Percentiles rank a stretch among this genome's conserved stretches.
Evolutionary conservation across 164 flowering plant genomes (phyloP).

Genomic region (Saururus chinensis): DNA sequence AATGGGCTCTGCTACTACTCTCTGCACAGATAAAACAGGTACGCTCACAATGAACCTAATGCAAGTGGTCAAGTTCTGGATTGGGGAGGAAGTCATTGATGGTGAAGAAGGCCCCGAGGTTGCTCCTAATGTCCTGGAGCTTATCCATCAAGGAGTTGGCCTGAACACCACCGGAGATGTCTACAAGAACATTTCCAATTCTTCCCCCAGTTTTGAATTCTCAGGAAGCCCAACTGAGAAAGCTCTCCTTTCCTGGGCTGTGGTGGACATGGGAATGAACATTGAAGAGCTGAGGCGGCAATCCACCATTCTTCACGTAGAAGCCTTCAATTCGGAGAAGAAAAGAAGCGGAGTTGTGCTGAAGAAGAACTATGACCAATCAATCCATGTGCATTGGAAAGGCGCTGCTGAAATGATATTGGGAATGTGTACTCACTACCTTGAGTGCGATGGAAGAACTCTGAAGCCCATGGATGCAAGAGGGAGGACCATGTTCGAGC

Average conservation of each 20-base stretch:
- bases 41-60: conserved; percentile 62
- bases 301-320: conserved; percentile 27
- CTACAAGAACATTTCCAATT: conserved; percentile 12
- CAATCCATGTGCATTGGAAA: conserved; percentile 45
- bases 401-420: conserved; percentile 64
- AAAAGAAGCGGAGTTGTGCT: conserved; percentile 40
- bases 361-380: conserved; percentile 16
- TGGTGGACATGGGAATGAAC: conserved; percentile 24
- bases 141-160: conserved; percentile 37
- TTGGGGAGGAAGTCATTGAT: conserved; percentile 30
- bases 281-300: conserved; percentile 21
- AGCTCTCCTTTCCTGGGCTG: conserved; percentile 57
- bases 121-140: conserved; percentile 18
- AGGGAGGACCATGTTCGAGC: conserved; percentile 5
- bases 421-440: conserved; percentile 43
- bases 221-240: conserved; percentile 55
- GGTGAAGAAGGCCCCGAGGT: conserved; percentile 6
- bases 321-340: conserved; percentile 54
- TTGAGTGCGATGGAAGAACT: conserved; percentile 5
- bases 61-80: conserved; percentile 58
- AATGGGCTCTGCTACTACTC: conserved; percentile 70
- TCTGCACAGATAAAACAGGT: no score
- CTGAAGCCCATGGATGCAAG: conserved; percentile 7
- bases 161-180: conserved; percentile 43
- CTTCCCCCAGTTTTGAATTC: conserved; percentile 19